phyloP scores from a whole-genome alignment of 768 basidiomycete genomes.

The Amanita exitialis region DNA sequence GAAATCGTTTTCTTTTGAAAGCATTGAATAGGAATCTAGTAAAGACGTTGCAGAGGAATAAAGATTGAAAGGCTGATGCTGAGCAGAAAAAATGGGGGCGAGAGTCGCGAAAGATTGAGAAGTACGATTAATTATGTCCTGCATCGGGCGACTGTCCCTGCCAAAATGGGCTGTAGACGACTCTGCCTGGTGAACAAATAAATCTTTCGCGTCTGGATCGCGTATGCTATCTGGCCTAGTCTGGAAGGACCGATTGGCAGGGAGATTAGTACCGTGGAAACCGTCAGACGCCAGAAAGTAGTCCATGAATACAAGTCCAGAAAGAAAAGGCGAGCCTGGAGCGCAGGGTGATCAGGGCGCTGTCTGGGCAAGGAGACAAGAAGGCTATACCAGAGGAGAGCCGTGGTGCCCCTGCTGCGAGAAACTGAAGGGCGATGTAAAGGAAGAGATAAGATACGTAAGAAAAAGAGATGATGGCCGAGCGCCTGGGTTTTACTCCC shows the following conservation, averaged over 20 bases:
- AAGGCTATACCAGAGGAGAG: too few species aligned
- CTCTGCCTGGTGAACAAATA: not conserved
- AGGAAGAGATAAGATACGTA: not conserved
- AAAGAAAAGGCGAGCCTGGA: constrained; percentile 1
- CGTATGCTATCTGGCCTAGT: not conserved
- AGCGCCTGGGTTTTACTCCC: constrained; percentile 1
- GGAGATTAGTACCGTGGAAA: constrained; percentile 1
- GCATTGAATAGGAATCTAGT: constrained; percentile 1
- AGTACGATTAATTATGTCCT: constrained; percentile 1
- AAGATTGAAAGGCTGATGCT: constrained; percentile 4
- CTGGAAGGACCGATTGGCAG: not conserved
- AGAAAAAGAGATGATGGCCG: not conserved
- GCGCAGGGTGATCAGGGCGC: too few species aligned
- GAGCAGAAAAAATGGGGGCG: constrained; percentile 3
- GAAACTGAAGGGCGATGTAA: too few species aligned
- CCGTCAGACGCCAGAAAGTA: not conserved
- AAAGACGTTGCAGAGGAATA: constrained; percentile 1
- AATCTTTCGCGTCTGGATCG: not conserved
- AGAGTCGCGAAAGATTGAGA: not conserved
- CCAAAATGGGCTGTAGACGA: not conserved
- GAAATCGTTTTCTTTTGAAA: constrained; percentile 5
- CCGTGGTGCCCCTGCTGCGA: too few species aligned
- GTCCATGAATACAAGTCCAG: constrained; percentile 3
- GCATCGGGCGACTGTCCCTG: constrained; percentile 1
- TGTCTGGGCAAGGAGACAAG: too few species aligned